Base-by-base conservation (phyloP, 495 filamentous ascomycete species). In the Penicillium paxilli region DNA sequence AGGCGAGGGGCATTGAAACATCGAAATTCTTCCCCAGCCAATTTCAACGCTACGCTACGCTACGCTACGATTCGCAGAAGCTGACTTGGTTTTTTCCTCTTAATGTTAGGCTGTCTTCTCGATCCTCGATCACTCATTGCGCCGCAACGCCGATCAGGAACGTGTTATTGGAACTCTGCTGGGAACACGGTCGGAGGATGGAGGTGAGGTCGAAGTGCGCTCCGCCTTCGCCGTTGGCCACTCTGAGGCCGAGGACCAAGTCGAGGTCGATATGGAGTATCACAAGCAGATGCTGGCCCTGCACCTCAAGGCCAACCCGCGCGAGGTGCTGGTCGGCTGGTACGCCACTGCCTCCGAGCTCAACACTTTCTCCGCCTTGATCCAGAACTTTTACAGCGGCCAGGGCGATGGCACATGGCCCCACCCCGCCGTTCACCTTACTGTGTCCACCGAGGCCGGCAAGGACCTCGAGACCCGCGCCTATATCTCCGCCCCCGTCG, bases 261-360 rank as follows among this genome's bases (percentile, higher is more conserved):
- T 98, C 62, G 94, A 98, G 69, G 95, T 98, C 54, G 94, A 98
- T 72, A 96, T 98, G 83, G 94, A 98, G 73, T 98, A 98, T 70
- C 94, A 98, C 74, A 98, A 98, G 83, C 90, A 92, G 70, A 98
- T 98, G 94, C 84, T 97, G 16, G 86, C 86, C 16, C 80, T 98
- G 57, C 92, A 96, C 69, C 83, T 96, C 59, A 91, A 91, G 79
- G 92, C 92, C 16, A 91, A 92, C 73, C 94, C 95, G 11, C 87
- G 90, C 69, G 94, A 98, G 74, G 85, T 93, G 22, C 82, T 98
- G 17, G 87, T 98, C 25, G 94, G 94, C 62, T 98, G 94, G 94
- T 98, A 98, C 77, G 96, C 95, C 56, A 98, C 95, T 17, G 90
- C 87, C 62, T 83, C 87, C 62, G 91, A 96, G 75, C 83, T 98